phyloP scores from a whole-genome alignment of 2,329 filamentous ascomycete genomes.

The Fusarium ambrosium region DNA sequence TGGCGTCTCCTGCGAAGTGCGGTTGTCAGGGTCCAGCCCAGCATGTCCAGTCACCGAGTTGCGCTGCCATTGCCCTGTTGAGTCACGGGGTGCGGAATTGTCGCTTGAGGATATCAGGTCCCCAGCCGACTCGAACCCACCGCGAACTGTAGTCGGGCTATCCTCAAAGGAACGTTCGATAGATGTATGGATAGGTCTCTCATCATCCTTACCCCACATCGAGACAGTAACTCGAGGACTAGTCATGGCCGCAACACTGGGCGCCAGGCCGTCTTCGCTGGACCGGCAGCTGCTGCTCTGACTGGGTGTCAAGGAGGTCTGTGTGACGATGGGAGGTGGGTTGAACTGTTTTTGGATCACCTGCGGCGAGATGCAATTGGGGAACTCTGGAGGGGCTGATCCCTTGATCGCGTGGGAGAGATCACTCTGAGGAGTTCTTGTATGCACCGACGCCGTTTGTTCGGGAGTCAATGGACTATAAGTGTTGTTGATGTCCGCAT shows the following conservation, averaged over 20 bases:
- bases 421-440: constrained; percentile 58
- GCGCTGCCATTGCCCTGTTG: constrained; percentile 58
- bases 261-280: constrained; percentile 63
- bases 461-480: constrained; percentile 65
- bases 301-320: constrained; percentile 60
- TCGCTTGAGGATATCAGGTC: constrained; percentile 53
- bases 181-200: constrained; percentile 52
- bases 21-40: constrained; percentile 63
- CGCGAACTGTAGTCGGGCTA: constrained; percentile 52
- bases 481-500: constrained; percentile 44
- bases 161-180: constrained; percentile 58
- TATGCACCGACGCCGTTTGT: constrained; percentile 63
- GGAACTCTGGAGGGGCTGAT: constrained; percentile 42
- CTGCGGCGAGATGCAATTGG: constrained; percentile 58
- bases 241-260: constrained; percentile 57
- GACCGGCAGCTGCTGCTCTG: constrained; percentile 64
- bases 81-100: constrained; percentile 53
- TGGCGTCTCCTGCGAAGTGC: constrained; percentile 58
- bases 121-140: constrained; percentile 55
- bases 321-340: constrained; percentile 48
- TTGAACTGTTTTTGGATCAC: constrained; percentile 58
- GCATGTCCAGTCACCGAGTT: constrained; percentile 56
- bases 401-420: constrained; percentile 45
- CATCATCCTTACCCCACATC: constrained; percentile 64
- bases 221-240: constrained; percentile 71